These are phyloP conservation scores for Starmerella davenportii DNA, from an alignment of 805 yeast genomes.

Conservation along the genomic window DNA sequence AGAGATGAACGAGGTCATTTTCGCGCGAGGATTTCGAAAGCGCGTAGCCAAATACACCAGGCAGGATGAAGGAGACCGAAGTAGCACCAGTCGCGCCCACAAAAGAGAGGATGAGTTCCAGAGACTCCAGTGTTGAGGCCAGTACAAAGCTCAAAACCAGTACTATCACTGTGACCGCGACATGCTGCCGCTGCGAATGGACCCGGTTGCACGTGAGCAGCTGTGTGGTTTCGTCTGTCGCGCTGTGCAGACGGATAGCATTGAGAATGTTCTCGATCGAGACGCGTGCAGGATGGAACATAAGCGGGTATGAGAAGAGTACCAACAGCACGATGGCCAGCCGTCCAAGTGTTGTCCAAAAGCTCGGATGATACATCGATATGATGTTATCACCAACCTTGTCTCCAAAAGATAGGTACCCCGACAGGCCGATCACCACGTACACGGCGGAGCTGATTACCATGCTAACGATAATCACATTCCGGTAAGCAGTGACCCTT, in stretches of 20 bases:
- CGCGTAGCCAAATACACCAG: constrained; percentile 70
- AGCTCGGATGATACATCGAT: constrained; percentile 48
- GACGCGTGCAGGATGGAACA: constrained; percentile 77
- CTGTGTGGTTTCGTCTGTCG: not conserved
- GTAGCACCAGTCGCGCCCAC: constrained; percentile 93
- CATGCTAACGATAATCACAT: constrained; percentile 37
- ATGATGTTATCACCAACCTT: constrained; percentile 64
- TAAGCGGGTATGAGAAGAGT: constrained; percentile 69
- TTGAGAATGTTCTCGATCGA: constrained; percentile 57
- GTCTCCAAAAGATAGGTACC: constrained; percentile 77
- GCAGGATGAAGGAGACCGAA: constrained; percentile 73
- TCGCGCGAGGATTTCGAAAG: constrained; percentile 31
- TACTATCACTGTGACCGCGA: constrained; percentile 27
- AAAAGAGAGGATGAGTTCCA: constrained; percentile 65
- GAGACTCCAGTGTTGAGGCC: constrained; percentile 51
- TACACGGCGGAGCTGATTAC: constrained; percentile 45
- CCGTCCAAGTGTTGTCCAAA: constrained; percentile 61
- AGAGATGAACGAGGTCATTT: constrained; percentile 10
- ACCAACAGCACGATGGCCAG: constrained; percentile 66
- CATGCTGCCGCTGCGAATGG: constrained; percentile 17
- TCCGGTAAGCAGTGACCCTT: constrained; percentile 30
- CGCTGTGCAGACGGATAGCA: constrained; percentile 18
- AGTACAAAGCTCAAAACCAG: constrained; percentile 40
- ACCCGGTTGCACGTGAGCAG: not conserved
- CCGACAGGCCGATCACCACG: constrained; percentile 56